phyloP scores from a whole-genome alignment of 2,329 filamentous ascomycete genomes.

The Colletotrichum simmondsii region DNA sequence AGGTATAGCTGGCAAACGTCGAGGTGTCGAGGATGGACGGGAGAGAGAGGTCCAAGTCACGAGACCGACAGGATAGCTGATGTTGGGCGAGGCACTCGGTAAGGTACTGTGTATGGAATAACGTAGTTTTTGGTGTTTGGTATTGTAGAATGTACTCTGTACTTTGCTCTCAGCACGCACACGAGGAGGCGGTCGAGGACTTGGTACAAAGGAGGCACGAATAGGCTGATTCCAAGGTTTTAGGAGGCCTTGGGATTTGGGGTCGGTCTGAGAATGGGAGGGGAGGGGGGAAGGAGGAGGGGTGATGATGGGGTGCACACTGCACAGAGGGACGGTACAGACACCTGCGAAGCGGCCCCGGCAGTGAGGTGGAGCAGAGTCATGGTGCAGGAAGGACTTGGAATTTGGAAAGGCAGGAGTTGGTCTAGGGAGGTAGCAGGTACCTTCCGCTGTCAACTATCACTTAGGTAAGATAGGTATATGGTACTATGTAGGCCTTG shows the following conservation, averaged over 20 bases:
- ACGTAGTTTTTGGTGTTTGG: not conserved
- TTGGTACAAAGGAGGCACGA: not conserved
- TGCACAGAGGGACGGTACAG: not conserved
- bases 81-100: not conserved
- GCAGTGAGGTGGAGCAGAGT: not conserved
- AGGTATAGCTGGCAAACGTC: not conserved
- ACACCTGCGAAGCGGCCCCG: not conserved
- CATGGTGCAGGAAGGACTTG: not conserved
- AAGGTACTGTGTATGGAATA: no score
- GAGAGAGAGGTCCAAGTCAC: conserved; percentile 21
- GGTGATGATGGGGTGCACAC: not conserved
- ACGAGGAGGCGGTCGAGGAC: not conserved
- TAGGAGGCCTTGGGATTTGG: not conserved
- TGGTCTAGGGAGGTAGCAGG: not conserved
- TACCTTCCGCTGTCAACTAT: not conserved
- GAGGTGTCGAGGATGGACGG: not conserved
- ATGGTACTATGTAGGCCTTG: not conserved
- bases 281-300: not conserved
- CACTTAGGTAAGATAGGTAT: no score
- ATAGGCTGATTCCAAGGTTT: not conserved
- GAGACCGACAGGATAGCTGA: conserved; percentile 17
- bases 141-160: not conserved
- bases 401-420: not conserved
- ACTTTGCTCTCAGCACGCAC: not conserved
- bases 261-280: no score